Percentiles rank a stretch among this genome's conserved stretches.
Evolutionary conservation across 148 eudicot genomes (phyloP).

Genomic region (Chenopodium suecicum): DNA sequence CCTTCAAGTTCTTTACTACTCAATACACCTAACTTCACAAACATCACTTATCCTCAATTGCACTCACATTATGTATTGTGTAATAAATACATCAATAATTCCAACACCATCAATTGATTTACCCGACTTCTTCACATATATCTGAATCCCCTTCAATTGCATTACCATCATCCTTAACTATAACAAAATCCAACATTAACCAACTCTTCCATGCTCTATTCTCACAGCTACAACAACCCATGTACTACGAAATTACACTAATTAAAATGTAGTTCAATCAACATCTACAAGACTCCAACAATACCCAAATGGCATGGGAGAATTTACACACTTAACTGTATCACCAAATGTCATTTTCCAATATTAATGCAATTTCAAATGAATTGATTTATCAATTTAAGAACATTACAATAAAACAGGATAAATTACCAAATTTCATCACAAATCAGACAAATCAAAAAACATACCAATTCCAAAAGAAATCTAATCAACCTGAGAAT

Average conservation of each 20-base stretch:
- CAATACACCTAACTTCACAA: not conserved
- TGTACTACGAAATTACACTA: too few relatives aligned
- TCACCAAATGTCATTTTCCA: not conserved
- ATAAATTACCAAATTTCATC: not conserved
- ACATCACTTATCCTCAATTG: not conserved
- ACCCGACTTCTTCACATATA: not conserved
- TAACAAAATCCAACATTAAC: not conserved
- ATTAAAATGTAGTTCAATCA: too few relatives aligned
- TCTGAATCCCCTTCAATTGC: too few relatives aligned
- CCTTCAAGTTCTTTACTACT: not conserved
- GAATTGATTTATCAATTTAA: too few relatives aligned
- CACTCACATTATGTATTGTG: not conserved
- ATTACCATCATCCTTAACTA: not conserved
- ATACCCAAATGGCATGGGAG: not conserved
- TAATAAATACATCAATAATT: not conserved
- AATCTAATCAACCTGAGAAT: conserved; percentile 37
- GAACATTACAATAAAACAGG: not conserved
- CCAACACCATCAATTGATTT: not conserved
- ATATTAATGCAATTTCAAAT: not conserved
- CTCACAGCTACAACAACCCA: too few relatives aligned
- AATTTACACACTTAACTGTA: not conserved
- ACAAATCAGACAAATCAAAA: not conserved
- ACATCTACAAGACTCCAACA: too few relatives aligned
- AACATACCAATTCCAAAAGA: not conserved
- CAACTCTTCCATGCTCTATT: too few relatives aligned